Evolutionary conservation across 1,284 basidiomycete genomes (phyloP).

Genomic region (Fistulina hepatica): DNA sequence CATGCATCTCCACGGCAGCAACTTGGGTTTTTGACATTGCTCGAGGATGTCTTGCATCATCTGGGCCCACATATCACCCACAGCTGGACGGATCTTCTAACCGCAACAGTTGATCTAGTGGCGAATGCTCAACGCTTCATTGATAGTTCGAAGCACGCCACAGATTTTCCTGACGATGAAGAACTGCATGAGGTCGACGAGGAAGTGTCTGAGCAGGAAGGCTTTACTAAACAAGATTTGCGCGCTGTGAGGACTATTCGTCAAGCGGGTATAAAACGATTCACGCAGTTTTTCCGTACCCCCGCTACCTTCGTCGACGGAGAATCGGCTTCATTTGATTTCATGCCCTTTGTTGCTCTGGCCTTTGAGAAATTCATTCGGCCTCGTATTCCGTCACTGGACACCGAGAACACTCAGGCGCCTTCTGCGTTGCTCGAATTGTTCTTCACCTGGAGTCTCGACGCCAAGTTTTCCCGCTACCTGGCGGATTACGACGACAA

Average conservation of each 20-base stretch:
- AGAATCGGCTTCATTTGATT: slow-evolving; percentile 59
- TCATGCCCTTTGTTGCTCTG: slow-evolving; percentile 54
- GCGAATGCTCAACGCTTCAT: slow-evolving; percentile 45
- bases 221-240: slow-evolving; percentile 27
- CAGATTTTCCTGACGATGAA: slow-evolving; percentile 12
- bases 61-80: slow-evolving; percentile 60
- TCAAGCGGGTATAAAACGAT: slow-evolving; percentile 76
- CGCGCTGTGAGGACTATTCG: slow-evolving; percentile 51
- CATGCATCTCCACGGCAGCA: slow-evolving; percentile 43
- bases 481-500: neutral
- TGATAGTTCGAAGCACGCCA: slow-evolving; percentile 5
- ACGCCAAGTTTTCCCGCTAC: neutral
- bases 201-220: slow-evolving; percentile 26
- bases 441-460: slow-evolving; percentile 69
- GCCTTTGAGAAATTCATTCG: slow-evolving; percentile 71
- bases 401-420: slow-evolving; percentile 84
- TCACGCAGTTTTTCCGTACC: slow-evolving; percentile 78
- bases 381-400: slow-evolving; percentile 68
- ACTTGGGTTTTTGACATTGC: slow-evolving; percentile 72
- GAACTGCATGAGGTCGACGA: slow-evolving; percentile 26
- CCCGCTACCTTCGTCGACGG: neutral
- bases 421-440: slow-evolving; percentile 87
- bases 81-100: slow-evolving; percentile 69
- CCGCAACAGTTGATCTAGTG: slow-evolving; percentile 54
- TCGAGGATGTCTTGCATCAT: slow-evolving; percentile 76